Evolutionary conservation across 805 yeast species (phyloP).

Genomic region (Candida ponderosae): DNA sequence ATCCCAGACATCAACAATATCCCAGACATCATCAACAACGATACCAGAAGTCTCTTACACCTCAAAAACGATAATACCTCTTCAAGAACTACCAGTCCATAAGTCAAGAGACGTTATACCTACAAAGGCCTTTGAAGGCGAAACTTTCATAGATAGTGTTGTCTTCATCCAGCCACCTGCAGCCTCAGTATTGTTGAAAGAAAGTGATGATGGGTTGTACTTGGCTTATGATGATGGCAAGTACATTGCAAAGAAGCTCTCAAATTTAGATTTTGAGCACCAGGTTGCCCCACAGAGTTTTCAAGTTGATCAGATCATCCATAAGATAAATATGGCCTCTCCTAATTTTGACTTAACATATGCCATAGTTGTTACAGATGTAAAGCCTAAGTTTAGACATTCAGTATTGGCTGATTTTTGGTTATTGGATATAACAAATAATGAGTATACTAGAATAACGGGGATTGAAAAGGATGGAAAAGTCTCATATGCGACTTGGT

Average conservation of each 20-base stretch:
- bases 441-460: conserved; percentile 23
- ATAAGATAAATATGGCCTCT: conserved; percentile 31
- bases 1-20: neutral
- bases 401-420: conserved; percentile 57
- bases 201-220: conserved; percentile 39
- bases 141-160: conserved; percentile 7
- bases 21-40: neutral
- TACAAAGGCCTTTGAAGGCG: neutral
- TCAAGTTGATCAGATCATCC: conserved; percentile 29
- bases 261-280: conserved; percentile 15
- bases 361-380: conserved; percentile 50
- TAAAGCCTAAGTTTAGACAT: conserved; percentile 53
- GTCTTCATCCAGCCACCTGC: conserved; percentile 20
- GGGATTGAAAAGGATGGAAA: conserved; percentile 16
- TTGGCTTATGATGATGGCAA: conserved; percentile 10
- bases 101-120: conserved; percentile 7
- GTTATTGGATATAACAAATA: conserved; percentile 42
- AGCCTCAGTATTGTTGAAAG: conserved; percentile 10
- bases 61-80: neutral
- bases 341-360: conserved; percentile 37
- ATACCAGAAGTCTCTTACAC: neutral
- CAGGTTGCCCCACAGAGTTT: conserved; percentile 27
- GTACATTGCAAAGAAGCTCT: conserved; percentile 24
- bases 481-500: conserved; percentile 44
- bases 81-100: conserved; percentile 4